A percentile compares a stretch with the other conserved stretches of the same genome.
phyloP scores from a whole-genome alignment of 1,284 basidiomycete genomes.

The Ceratobasidium sp. region DNA sequence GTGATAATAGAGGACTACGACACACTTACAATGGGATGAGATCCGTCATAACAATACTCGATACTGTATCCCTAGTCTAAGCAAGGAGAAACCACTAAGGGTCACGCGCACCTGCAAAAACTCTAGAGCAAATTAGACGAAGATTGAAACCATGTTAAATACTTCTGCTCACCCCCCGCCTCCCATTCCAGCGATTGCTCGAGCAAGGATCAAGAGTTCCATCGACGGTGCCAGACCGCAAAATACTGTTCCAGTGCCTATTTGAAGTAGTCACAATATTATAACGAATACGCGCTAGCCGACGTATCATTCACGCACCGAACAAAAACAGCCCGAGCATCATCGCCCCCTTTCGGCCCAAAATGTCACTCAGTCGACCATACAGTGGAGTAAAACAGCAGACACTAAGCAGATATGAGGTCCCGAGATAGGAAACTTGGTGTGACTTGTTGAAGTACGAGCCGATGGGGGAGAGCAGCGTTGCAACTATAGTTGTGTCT shows the following conservation, averaged over 20 bases:
- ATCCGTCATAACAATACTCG: conserved; percentile 81
- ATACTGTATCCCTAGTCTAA: conserved; percentile 62
- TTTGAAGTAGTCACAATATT: conserved; percentile 14
- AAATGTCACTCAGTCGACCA: conserved; percentile 88
- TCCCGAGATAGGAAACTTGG: conserved; percentile 88
- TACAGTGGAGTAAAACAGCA: conserved; percentile 78
- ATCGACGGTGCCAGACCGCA: conserved; percentile 88
- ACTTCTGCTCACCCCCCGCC: conserved; percentile 78
- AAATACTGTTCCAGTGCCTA: conserved; percentile 82
- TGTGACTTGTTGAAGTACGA: conserved; percentile 82
- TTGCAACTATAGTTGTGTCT: conserved; percentile 75
- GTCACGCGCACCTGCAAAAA: no score
- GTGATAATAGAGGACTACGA: neutral
- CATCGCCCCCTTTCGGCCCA: conserved; percentile 75
- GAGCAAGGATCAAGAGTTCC: conserved; percentile 82
- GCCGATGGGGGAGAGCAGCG: conserved; percentile 81
- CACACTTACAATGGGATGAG: conserved; percentile 80
- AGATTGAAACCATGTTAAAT: conserved; percentile 79
- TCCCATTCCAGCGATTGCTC: conserved; percentile 89
- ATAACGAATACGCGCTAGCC: conserved; percentile 46
- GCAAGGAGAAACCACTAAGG: no score
- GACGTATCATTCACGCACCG: conserved; percentile 62
- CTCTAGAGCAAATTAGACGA: conserved; percentile 45
- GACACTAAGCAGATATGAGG: conserved; percentile 86
- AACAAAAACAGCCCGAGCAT: conserved; percentile 83